Evolutionary conservation across 257 asterid species (phyloP).

Genomic region (Penstemon barbatus): DNA sequence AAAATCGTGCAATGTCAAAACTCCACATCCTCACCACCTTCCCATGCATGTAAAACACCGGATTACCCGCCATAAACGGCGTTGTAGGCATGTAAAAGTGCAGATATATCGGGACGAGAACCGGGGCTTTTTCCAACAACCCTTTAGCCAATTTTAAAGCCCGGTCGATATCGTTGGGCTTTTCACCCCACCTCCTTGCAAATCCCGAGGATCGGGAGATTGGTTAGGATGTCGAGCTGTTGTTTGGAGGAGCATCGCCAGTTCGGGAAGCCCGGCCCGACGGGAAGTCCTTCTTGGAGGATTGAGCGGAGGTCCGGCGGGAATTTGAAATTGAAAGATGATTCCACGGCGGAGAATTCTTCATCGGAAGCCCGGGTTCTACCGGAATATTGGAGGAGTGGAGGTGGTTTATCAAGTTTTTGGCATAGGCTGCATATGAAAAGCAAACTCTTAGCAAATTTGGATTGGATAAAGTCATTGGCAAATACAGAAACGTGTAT

Average conservation of each 20-base stretch:
- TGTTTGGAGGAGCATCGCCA: constrained; percentile 84
- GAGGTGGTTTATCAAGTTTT: constrained; percentile 55
- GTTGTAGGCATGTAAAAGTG: constrained; percentile 60
- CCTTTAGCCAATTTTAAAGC: constrained; percentile 47
- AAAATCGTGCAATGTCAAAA: constrained; percentile 73
- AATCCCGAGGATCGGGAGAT: constrained; percentile 52
- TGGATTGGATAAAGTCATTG: constrained; percentile 35
- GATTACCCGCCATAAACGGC: constrained; percentile 81
- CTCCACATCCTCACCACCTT: constrained; percentile 63
- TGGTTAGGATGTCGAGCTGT: constrained; percentile 52
- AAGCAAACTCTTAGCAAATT: constrained; percentile 64
- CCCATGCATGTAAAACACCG: constrained; percentile 71
- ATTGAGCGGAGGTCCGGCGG: constrained; percentile 91
- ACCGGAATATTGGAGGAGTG: constrained; percentile 53
- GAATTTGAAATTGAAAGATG: constrained; percentile 45
- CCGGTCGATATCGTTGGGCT: constrained; percentile 48
- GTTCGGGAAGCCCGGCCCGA: constrained; percentile 77
- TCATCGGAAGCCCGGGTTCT: constrained; percentile 69
- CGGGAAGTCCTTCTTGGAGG: constrained; percentile 85
- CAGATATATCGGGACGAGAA: constrained; percentile 69
- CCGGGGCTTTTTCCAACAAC: constrained; percentile 46
- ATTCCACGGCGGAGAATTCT: constrained; percentile 63
- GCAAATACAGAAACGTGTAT: constrained; percentile 1
- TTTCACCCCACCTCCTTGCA: constrained; percentile 72
- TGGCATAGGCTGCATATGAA: constrained; percentile 90